phyloP scores from a whole-genome alignment of 352 stramenopile genomes.

The Pythium sp. region DNA sequence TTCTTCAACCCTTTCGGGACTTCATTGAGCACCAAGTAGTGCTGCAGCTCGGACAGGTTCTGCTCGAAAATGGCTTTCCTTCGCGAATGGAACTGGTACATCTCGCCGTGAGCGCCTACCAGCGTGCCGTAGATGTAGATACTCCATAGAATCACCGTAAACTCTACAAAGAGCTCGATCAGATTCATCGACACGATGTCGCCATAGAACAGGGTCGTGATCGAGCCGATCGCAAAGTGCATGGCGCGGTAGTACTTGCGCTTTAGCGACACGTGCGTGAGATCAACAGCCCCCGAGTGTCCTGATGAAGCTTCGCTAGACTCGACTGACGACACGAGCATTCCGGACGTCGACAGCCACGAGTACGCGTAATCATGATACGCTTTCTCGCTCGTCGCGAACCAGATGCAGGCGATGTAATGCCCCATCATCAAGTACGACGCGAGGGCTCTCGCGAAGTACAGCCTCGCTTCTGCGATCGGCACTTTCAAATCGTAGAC shows the following conservation, averaged over 20 bases:
- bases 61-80: slow-evolving; percentile 62
- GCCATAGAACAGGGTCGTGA: slow-evolving; percentile 69
- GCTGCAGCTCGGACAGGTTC: slow-evolving; percentile 57
- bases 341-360: slow-evolving; percentile 56
- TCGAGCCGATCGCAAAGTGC: slow-evolving; percentile 59
- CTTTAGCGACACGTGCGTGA: slow-evolving; percentile 30
- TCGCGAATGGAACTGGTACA: slow-evolving; percentile 43
- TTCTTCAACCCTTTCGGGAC: slow-evolving; percentile 63
- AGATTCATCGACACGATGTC: slow-evolving; percentile 73
- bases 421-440: slow-evolving; percentile 64
- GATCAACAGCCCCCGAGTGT: slow-evolving; percentile 18
- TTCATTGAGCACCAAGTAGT: slow-evolving; percentile 68
- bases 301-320: slow-evolving; percentile 1
- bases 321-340: slow-evolving; percentile 34
- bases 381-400: slow-evolving; percentile 35
- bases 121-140: slow-evolving; percentile 77
- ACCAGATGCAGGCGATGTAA: slow-evolving; percentile 64
- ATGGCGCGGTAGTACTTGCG: slow-evolving; percentile 69
- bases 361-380: slow-evolving; percentile 38
- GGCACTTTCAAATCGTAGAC: slow-evolving; percentile 56
- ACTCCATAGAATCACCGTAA: slow-evolving; percentile 50
- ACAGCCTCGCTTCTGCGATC: slow-evolving; percentile 37
- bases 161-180: slow-evolving; percentile 53
- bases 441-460: slow-evolving; percentile 42
- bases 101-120: slow-evolving; percentile 52